A percentile compares a stretch with the other conserved stretches of the same genome.
These are phyloP conservation scores for Nicotiana tabacum DNA, from an alignment of 257 asterid species.

Conservation along the genomic window DNA sequence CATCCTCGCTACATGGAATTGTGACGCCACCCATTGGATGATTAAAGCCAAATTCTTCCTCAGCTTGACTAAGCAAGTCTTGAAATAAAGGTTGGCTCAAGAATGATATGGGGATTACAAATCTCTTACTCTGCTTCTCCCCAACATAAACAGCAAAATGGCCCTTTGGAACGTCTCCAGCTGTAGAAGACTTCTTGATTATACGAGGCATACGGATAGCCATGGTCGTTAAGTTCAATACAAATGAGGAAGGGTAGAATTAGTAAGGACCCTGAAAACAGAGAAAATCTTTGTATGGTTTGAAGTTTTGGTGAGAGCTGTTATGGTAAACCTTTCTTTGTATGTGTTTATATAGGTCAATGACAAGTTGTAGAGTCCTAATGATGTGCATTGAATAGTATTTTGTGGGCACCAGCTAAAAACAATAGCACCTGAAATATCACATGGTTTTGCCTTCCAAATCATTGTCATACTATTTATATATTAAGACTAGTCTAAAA, in stretches of 20 bases:
- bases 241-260: too few relatives aligned
- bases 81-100: not conserved
- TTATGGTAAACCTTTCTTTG: not conserved
- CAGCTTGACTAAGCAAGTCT: not conserved
- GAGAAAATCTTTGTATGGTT: too few relatives aligned
- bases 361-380: not conserved
- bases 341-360: not conserved
- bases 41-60: not conserved
- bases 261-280: too few relatives aligned
- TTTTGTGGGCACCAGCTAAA: not conserved
- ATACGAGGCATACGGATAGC: not conserved
- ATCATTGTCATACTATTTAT: not conserved
- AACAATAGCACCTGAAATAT: not conserved
- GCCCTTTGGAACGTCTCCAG: not conserved
- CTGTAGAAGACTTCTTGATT: not conserved
- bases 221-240: not conserved
- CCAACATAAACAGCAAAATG: not conserved
- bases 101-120: conserved; percentile 24
- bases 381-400: not conserved
- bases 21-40: not conserved
- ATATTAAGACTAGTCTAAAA: too few relatives aligned
- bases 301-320: not conserved
- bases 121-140: conserved; percentile 16
- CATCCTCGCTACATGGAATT: not conserved
- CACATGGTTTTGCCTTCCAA: conserved; percentile 12